Percentiles rank a stretch among this genome's conserved stretches.
Evolutionary conservation across 768 basidiomycete genomes (phyloP).

Genomic region (Rhodotorula kratochvilovae): DNA sequence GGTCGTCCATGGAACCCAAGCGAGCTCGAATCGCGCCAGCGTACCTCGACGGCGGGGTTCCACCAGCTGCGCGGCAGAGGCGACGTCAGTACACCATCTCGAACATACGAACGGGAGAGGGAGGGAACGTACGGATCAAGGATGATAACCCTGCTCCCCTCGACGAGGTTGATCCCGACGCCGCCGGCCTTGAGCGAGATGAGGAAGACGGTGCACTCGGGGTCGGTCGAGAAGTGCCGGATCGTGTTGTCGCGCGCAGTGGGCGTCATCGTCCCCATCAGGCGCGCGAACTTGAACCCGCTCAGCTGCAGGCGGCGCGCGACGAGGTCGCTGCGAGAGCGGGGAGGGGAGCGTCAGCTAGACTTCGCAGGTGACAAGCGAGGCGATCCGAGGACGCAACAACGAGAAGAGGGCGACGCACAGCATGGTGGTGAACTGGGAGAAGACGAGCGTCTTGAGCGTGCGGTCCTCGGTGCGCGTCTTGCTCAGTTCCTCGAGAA

Average conservation of each 20-base stretch:
- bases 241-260: constrained; percentile 70
- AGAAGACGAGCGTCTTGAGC: constrained; percentile 94
- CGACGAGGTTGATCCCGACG: constrained; percentile 77
- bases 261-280: constrained; percentile 96
- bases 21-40: too few relatives aligned
- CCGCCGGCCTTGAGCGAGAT: constrained; percentile 91
- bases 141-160: constrained; percentile 46
- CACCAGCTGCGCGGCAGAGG: constrained; percentile 51
- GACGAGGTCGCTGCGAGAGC: constrained; percentile 63
- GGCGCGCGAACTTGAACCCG: constrained; percentile 84
- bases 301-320: constrained; percentile 85
- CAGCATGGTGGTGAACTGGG: constrained; percentile 87
- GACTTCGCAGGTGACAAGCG: too few relatives aligned
- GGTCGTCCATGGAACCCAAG: too few relatives aligned
- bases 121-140: constrained; percentile 50
- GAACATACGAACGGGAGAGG: too few relatives aligned
- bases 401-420: background rate
- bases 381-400: too few relatives aligned
- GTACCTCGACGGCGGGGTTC: constrained; percentile 86
- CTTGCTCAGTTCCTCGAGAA: constrained; percentile 86
- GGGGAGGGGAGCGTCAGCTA: background rate
- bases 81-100: background rate
- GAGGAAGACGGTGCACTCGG: constrained; percentile 93
- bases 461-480: constrained; percentile 77
- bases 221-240: constrained; percentile 44